These are phyloP conservation scores for Pichia sp. DNA, from an alignment of 1,139 yeast species.

Conservation along the genomic window DNA sequence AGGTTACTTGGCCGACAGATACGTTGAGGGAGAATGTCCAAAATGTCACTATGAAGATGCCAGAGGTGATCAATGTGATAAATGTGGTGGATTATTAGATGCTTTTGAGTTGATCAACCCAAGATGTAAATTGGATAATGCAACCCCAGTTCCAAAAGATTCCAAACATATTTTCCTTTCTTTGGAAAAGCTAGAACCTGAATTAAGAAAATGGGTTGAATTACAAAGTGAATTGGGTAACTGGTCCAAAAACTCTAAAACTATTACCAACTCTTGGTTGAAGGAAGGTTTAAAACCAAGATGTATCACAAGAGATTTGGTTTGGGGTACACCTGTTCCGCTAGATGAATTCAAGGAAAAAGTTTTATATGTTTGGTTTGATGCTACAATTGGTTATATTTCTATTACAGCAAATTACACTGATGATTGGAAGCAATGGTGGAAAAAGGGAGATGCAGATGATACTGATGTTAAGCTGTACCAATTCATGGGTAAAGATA, in stretches of 20 bases:
- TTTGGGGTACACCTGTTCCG: conserved; percentile 99
- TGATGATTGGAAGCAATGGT: conserved; percentile 89
- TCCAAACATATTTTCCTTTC: conserved; percentile 83
- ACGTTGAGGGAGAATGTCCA: conserved; percentile 97
- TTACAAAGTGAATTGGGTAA: conserved; percentile 60
- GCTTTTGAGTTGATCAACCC: conserved; percentile 92
- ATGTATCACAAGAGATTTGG: conserved; percentile 93
- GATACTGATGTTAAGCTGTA: conserved; percentile 60
- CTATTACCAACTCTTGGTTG: conserved; percentile 88
- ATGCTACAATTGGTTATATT: conserved; percentile 93
- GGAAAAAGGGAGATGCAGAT: conserved; percentile 49
- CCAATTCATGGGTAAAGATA: conserved; percentile 99
- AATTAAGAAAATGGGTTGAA: conserved; percentile 64
- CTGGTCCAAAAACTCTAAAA: conserved; percentile 88
- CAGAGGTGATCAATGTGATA: conserved; percentile 98
- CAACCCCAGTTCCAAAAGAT: conserved; percentile 69
- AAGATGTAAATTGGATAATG: conserved; percentile 85
- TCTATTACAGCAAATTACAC: conserved; percentile 93
- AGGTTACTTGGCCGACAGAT: conserved; percentile 91
- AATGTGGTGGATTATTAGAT: conserved; percentile 82
- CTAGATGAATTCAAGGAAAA: conserved; percentile 72
- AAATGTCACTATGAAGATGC: conserved; percentile 93
- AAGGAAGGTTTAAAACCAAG: conserved; percentile 90
- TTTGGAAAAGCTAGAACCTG: conserved; percentile 74
- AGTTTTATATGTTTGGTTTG: conserved; percentile 97